Percentiles rank a stretch among this genome's conserved stretches.
Conservation (phyloP, 2,329 filamentous ascomycete genomes). For the Colletotrichum destructivum region DNA sequence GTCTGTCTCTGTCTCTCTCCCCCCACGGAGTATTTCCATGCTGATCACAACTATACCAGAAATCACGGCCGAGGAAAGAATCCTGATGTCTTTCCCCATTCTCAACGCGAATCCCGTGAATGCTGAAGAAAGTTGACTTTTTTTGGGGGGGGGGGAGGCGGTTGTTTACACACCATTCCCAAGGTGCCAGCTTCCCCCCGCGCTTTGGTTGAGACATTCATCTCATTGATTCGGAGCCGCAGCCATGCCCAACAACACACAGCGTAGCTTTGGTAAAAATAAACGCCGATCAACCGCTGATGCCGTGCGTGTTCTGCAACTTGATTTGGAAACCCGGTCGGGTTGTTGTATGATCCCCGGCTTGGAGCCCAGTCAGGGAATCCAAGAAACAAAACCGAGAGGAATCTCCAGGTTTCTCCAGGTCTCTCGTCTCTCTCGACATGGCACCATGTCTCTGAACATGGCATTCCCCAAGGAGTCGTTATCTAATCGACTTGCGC, state of each 20-base stretch:
- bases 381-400: no score
- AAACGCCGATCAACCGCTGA: conserved; percentile 2
- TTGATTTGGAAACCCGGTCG: conserved; percentile 14
- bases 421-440: neutral
- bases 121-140: neutral
- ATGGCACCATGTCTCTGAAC: neutral
- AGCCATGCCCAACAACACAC: conserved; percentile 33
- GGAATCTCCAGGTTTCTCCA: neutral
- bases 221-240: conserved; percentile 13
- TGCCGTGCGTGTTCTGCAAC: neutral
- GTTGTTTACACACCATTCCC: neutral
- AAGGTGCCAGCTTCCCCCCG: neutral
- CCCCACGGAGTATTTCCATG: conserved; percentile 24
- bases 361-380: neutral
- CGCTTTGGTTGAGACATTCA: conserved; percentile 35
- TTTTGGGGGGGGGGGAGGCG: neutral
- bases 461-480: conserved; percentile 1
- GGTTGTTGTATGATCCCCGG: neutral
- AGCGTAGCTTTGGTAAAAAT: neutral
- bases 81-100: conserved; percentile 2
- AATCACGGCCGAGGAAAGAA: conserved; percentile 4
- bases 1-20: neutral
- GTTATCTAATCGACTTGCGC: conserved; percentile 27
- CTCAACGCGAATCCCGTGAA: conserved; percentile 9
- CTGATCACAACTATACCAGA: neutral